Evolutionary conservation across 192 early-diverging fungal species (phyloP), one percentile per base, ranked within the genome.

Genomic region (Gonapodya sp.): DNA sequence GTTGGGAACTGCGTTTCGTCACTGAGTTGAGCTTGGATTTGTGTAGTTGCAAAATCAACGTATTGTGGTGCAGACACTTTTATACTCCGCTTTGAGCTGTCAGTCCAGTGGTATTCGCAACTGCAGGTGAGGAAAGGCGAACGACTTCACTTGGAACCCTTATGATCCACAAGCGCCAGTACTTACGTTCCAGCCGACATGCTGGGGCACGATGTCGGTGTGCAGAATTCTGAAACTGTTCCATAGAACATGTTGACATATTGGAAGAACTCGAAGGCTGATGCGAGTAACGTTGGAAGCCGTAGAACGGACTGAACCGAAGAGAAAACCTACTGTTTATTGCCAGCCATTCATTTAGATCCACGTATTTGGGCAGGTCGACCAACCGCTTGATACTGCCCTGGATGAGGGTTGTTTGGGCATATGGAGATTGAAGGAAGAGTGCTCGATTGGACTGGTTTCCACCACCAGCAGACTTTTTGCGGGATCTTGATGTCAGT

Each of bases 1-100:
- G 96, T 99, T 24, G 97, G 97, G 81, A 99, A 99, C 35, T 95
- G 86, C 36, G 85, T 88, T 86, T 98, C 96, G 81, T 99, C 96
- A 80, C 94, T 94, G 2, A 99, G 83, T 18, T 93, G 84, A 24
- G 91, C 93, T 83, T 97, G 94, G 74, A 97, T 93, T 87, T 92
- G 92, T 18, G 93, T 93, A 83, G 95, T 90, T 74, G 94, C 94
- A 83, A 93, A 96, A 89, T 99, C 96, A 35, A 97, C 94, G 82
- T 99, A 98, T 82, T 96, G 94, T n/a, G 94, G 93, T 35, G 97
- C 97, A 1, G 95, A 89, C 36, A 96, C 88, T 83, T 95, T 97
- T 34, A 93, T 86, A 64, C 92, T 93, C 81, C 92, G 92, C 73
- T 91, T 88, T 73, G 91, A 88, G 16, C 90, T 92, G 87, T 99